These are phyloP conservation scores for Starmerella khaoyaiensis DNA, from an alignment of 805 yeast genomes.

Conservation along the genomic window DNA sequence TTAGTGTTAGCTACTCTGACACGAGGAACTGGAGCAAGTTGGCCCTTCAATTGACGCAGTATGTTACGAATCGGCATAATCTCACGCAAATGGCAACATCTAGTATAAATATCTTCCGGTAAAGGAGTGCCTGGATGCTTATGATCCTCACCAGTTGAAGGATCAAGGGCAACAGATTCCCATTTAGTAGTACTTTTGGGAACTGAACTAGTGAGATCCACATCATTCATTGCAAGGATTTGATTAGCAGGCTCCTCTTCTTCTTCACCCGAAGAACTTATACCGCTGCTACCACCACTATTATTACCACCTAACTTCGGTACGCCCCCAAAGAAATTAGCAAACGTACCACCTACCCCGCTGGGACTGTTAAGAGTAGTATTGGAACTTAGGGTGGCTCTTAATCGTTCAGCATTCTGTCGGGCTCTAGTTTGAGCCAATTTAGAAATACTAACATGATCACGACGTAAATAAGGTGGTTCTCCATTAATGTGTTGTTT, in stretches of 20 bases:
- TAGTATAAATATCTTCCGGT: constrained; percentile 56
- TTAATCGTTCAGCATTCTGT: constrained; percentile 20
- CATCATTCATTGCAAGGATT: constrained; percentile 1
- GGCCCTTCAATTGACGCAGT: constrained; percentile 62
- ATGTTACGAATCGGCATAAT: constrained; percentile 88
- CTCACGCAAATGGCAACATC: constrained; percentile 88
- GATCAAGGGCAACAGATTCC: too few species aligned
- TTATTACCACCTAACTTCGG: too few species aligned
- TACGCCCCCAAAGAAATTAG: too few species aligned
- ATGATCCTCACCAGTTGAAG: too few species aligned
- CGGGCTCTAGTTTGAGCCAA: constrained; percentile 18
- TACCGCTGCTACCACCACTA: neutral
- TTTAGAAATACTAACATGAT: constrained; percentile 15
- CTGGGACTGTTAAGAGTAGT: too few species aligned
- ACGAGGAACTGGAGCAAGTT: constrained; percentile 58
- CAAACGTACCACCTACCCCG: too few species aligned
- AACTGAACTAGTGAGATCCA: constrained; percentile 1
- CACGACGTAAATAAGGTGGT: constrained; percentile 12
- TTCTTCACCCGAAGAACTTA: constrained; percentile 1
- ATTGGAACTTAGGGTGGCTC: constrained; percentile 4
- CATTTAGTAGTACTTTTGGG: constrained; percentile 1
- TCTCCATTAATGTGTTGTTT: constrained; percentile 4
- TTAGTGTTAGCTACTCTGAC: constrained; percentile 71
- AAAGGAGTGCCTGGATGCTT: too few species aligned
- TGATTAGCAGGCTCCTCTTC: constrained; percentile 10